A percentile compares a stretch with the other conserved stretches of the same genome.
phyloP scores from a whole-genome alignment of 345 rosid species.

The Populus euphratica region DNA sequence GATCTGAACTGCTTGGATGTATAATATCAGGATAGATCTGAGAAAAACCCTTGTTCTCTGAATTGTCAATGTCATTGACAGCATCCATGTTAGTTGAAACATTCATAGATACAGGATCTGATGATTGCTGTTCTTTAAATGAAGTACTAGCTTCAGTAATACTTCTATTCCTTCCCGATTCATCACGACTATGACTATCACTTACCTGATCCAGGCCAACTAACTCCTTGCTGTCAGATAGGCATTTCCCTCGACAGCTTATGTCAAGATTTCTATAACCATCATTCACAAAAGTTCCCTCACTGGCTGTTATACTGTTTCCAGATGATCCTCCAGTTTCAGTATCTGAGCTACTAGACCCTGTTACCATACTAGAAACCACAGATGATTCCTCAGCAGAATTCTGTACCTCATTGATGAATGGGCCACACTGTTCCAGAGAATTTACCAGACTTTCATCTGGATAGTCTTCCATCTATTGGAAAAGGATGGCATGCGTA shows the following conservation, averaged over 20 bases:
- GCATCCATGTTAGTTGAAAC: constrained; percentile 44
- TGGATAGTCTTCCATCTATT: constrained; percentile 45
- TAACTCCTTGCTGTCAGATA: constrained; percentile 36
- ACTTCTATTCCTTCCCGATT: constrained; percentile 39
- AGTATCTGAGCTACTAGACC: constrained; percentile 23
- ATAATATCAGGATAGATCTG: constrained; percentile 26
- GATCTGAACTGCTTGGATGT: constrained; percentile 31
- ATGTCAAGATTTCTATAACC: constrained; percentile 23
- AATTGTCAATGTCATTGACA: constrained; percentile 41
- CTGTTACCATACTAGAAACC: constrained; percentile 24
- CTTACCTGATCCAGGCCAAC: constrained; percentile 43
- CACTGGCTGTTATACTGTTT: constrained; percentile 22
- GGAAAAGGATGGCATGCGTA: constrained; percentile 11
- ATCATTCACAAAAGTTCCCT: constrained; percentile 23
- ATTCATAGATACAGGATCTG: constrained; percentile 42
- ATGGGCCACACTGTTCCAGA: constrained; percentile 24
- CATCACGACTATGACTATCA: constrained; percentile 31
- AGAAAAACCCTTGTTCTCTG: constrained; percentile 35
- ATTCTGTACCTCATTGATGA: constrained; percentile 20
- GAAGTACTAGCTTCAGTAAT: constrained; percentile 43
- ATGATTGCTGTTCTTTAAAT: constrained; percentile 41
- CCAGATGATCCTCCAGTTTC: constrained; percentile 35
- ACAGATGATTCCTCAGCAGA: constrained; percentile 25
- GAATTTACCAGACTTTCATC: constrained; percentile 32
- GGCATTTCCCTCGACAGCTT: constrained; percentile 29